Base-by-base conservation (phyloP, 129 eudicot genomes). In the Cynara cardunculus region DNA sequence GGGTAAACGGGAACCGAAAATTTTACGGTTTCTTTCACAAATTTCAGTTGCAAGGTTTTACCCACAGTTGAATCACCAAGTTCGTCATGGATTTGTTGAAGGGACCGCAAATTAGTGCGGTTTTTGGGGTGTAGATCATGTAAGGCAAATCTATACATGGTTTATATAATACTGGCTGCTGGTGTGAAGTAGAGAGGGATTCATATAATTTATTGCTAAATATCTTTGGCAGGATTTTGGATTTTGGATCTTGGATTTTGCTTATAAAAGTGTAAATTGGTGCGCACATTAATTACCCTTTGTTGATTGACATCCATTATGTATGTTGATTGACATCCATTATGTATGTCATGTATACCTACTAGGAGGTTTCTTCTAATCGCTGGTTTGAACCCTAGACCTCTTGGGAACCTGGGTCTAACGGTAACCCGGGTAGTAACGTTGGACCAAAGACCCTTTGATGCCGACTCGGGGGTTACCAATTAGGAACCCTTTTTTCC, bases 171-270 rank as follows among this genome's bases (percentile, higher is more conserved):
- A 8, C 44, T 37, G 35, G 25, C 53, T 30, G 73, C 72, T 71
- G 62, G 59, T 46, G 78, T 82, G 86, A 46, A 61, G 69, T 72
- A 66, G 69, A 77, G 62, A 28, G 78, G 69, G 69, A 53, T 61
- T 77, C 8, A 62, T 72, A 71, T 83, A 72, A 83, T 62, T 77
- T 83, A 76, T 82, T 66, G 75, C 41, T 66, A 37, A 37, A 76
- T 28, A 67, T 71, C 5, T 81, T 46, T 31, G 68, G 78, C 59
- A 76, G 46, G 81, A 76, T 76, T 69, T 82, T 82, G 81, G 77
- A 82, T 69, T n/a, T 53, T 82, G 77, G 81, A 75, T 76, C 53
- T 82, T 82, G 81, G 78, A 82, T 69, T n/a, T 56, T 82, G 77
- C 39, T 34, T 71, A 32, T 34, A 62, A 56, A 62, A 78, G 44